Evolutionary conservation across 306 rosid species (phyloP), one percentile per base, ranked within the genome.

Genomic region (Dryas drummondii): DNA sequence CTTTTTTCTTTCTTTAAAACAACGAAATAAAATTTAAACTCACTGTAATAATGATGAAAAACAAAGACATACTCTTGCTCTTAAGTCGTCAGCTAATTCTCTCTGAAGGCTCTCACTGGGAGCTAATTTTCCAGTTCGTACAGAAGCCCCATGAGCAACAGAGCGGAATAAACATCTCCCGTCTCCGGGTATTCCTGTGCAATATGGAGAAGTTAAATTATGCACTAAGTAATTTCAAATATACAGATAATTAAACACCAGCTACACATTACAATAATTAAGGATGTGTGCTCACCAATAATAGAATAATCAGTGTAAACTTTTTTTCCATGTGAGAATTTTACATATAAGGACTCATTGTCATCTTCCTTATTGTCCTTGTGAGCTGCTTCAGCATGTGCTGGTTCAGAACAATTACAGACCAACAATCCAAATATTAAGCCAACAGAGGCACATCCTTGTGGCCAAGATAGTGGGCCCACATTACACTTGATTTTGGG

Each of bases 121-220:
- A 76, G 98, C 85, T 52, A 91, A 70, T 80, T 87, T 86, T 73
- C 96, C 97, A 26, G 93, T 85, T 74, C 88, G 87, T 70, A 90
- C 69, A 76, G 92, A 87, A 78, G 97, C 97, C 50, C 96, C 96
- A 47, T 86, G 96, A 79, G 98, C 90, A 57, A 94, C 91, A 17
- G 98, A 90, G 60, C 96, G 89, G 79, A 94, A 94, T 87, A 94
- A 74, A 78, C 98, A 94, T 79, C 98, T 85, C 58, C 98, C 98
- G 76, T 91, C 98, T 63, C 98, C 98, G 10, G 97, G 98, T 81
- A 91, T 91, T 84, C 98, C 98, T 94, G 85, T 65, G 65, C 60
- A 74, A 77, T 47, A 78, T 22, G 7, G 44, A 71, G 79, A 66
- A 55, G 56, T 80, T 55, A 45, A 52, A 45, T 15, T 79, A 67